Evolutionary conservation across 1,284 basidiomycete genomes (phyloP).

Genomic region (Microbotryum saponariae): DNA sequence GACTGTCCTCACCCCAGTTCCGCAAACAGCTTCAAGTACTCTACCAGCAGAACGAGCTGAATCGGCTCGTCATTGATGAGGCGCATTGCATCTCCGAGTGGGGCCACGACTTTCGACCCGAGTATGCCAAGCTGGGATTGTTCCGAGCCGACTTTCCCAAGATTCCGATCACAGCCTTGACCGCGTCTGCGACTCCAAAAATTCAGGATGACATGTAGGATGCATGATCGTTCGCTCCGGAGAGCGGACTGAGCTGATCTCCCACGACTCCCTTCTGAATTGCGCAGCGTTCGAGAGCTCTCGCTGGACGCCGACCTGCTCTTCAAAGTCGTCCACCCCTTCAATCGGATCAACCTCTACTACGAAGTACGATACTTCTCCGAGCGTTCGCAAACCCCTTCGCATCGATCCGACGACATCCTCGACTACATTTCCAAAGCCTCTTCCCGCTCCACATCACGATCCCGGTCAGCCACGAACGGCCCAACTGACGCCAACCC

Average conservation of each 20-base stretch:
- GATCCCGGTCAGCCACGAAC: constrained; percentile 40
- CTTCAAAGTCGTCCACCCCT: constrained; percentile 61
- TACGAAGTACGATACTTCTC: constrained; percentile 67
- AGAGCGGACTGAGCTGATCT: not conserved
- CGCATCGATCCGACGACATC: constrained; percentile 54
- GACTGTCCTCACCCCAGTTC: constrained; percentile 54
- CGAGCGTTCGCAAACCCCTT: constrained; percentile 27
- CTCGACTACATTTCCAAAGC: constrained; percentile 55
- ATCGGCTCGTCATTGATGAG: constrained; percentile 71
- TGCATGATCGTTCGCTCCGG: not conserved
- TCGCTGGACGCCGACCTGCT: constrained; percentile 53
- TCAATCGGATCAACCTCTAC: constrained; percentile 69
- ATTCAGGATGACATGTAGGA: constrained; percentile 60
- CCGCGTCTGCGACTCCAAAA: constrained; percentile 58
- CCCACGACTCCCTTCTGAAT: not conserved
- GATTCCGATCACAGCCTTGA: constrained; percentile 76
- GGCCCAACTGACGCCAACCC: constrained; percentile 42
- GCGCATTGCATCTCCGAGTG: constrained; percentile 37
- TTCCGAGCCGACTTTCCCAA: constrained; percentile 61
- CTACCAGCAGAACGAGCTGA: constrained; percentile 53
- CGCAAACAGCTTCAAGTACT: constrained; percentile 49
- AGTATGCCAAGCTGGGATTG: constrained; percentile 61
- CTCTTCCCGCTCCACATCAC: constrained; percentile 34
- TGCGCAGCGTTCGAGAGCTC: constrained; percentile 3
- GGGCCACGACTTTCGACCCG: constrained; percentile 35